These are phyloP conservation scores for Xylariaceae sp. DNA, from an alignment of 2,329 filamentous ascomycete genomes.

Conservation along the genomic window DNA sequence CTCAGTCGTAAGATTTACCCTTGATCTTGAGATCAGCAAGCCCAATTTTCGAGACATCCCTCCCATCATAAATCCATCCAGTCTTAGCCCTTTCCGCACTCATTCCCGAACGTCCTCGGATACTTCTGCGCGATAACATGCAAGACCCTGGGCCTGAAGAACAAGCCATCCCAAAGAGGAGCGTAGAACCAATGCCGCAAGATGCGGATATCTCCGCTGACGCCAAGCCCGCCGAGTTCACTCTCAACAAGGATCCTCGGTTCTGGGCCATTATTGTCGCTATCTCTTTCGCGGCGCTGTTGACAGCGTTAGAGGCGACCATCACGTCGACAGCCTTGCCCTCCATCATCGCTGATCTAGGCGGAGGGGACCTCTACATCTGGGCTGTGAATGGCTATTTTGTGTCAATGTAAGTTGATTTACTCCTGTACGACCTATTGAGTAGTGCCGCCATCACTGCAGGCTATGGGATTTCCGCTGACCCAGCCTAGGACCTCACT, in stretches of 20 bases:
- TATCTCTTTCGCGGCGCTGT: slow-evolving; percentile 29
- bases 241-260: background rate
- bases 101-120: too few relatives aligned
- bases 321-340: slow-evolving; percentile 18
- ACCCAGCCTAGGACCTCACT: slow-evolving; percentile 3
- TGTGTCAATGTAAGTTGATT: slow-evolving; percentile 18
- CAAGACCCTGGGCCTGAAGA: too few relatives aligned
- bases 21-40: too few relatives aligned
- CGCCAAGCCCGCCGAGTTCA: background rate
- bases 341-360: slow-evolving; percentile 13
- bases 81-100: too few relatives aligned
- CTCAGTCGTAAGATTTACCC: too few relatives aligned
- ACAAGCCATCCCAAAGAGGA: too few relatives aligned
- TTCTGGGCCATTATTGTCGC: slow-evolving; percentile 37
- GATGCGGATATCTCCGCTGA: background rate
- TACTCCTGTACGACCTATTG: too few relatives aligned
- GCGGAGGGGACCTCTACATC: slow-evolving; percentile 12
- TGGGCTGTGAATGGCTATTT: slow-evolving; percentile 30
- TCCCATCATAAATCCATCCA: too few relatives aligned
- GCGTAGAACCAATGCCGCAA: too few relatives aligned
- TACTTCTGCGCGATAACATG: too few relatives aligned
- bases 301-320: slow-evolving; percentile 23
- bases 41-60: too few relatives aligned
- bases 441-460: too few relatives aligned
- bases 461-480: background rate